These are phyloP conservation scores for Wilcoxina mikolae DNA, from an alignment of 495 filamentous ascomycete genomes.

Conservation along the genomic window DNA sequence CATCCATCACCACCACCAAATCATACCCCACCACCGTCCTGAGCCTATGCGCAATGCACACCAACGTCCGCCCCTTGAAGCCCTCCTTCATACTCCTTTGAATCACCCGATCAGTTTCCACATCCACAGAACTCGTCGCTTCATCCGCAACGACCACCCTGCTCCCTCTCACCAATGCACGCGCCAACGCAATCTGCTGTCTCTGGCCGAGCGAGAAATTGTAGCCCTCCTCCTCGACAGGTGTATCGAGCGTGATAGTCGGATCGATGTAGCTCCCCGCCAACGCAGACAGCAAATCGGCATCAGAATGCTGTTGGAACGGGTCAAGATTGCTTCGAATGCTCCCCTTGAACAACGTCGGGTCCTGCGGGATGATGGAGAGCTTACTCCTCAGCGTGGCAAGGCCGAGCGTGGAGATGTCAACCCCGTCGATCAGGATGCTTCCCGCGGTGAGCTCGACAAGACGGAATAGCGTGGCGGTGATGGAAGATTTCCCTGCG, in stretches of 20 bases:
- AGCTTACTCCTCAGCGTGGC: constrained; percentile 75
- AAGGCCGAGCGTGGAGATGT: constrained; percentile 72
- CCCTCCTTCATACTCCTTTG: constrained; percentile 76
- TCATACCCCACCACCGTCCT: constrained; percentile 91
- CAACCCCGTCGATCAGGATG: constrained; percentile 80
- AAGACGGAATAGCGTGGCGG: constrained; percentile 81
- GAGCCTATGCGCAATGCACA: constrained; percentile 90
- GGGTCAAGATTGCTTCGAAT: constrained; percentile 85
- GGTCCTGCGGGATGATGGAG: constrained; percentile 93
- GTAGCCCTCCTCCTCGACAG: constrained; percentile 84
- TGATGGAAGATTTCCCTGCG: constrained; percentile 88
- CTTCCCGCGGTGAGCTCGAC: constrained; percentile 69
- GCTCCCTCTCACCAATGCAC: constrained; percentile 69
- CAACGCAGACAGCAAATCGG: constrained; percentile 76
- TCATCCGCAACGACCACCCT: constrained; percentile 96
- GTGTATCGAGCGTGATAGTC: constrained; percentile 59
- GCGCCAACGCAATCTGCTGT: constrained; percentile 86
- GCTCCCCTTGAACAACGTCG: constrained; percentile 84
- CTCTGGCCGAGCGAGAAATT: constrained; percentile 96
- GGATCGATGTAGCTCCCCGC: constrained; percentile 58
- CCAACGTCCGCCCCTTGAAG: constrained; percentile 74
- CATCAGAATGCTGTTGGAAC: constrained; percentile 73
- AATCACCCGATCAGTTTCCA: constrained; percentile 93
- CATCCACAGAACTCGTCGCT: constrained; percentile 82
- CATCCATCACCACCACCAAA: constrained; percentile 89